A percentile compares a stretch with the other conserved stretches of the same genome.
Evolutionary conservation across 2,329 filamentous ascomycete species (phyloP).

Genomic region (Pestalotiopsis sp.): DNA sequence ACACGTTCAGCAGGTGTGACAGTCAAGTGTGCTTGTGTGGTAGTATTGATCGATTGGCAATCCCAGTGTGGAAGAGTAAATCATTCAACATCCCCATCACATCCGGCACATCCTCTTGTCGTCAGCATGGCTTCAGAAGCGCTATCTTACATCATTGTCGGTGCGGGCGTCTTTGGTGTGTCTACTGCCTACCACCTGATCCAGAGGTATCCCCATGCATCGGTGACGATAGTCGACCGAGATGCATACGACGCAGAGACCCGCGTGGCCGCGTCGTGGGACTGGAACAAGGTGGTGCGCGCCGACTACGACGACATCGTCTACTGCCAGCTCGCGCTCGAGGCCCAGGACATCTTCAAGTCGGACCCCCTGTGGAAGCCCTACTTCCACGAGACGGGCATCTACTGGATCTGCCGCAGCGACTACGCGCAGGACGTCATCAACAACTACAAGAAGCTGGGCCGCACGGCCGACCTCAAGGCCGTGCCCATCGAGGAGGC

Average conservation of each 20-base stretch:
- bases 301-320: constrained; percentile 67
- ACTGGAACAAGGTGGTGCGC: constrained; percentile 74
- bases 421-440: constrained; percentile 54
- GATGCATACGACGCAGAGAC: constrained; percentile 50
- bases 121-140: background rate
- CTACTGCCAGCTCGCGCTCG: constrained; percentile 66
- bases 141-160: constrained; percentile 58
- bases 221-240: constrained; percentile 60
- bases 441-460: constrained; percentile 51
- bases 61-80: background rate
- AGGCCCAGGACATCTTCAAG: constrained; percentile 61
- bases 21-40: background rate
- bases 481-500: constrained; percentile 47
- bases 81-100: background rate
- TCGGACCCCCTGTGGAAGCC: constrained; percentile 45
- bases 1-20: background rate
- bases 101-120: background rate
- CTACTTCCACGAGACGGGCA: constrained; percentile 53
- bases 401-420: constrained; percentile 55
- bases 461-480: constrained; percentile 39
- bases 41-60: background rate
- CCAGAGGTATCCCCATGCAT: constrained; percentile 47
- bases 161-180: constrained; percentile 66
- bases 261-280: constrained; percentile 65
- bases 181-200: constrained; percentile 67